Conservation (phyloP, 2,329 filamentous ascomycete genomes). For the Phaeomoniella chlamydospora region DNA sequence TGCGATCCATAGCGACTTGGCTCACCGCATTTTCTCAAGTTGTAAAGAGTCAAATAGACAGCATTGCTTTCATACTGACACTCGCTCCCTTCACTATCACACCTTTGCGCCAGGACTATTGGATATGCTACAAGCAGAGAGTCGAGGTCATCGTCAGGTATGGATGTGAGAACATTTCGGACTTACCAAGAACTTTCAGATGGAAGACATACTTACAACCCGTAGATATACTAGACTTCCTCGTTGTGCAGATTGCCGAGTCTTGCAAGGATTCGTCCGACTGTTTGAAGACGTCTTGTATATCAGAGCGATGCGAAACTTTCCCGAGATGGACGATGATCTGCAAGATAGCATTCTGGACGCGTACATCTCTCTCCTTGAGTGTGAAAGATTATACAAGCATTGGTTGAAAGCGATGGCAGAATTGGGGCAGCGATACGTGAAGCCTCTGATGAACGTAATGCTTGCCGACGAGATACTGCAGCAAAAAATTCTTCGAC, state of each 20-base stretch:
- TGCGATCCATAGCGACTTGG: neutral
- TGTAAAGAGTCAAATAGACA: neutral
- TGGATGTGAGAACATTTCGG: neutral
- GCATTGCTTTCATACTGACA: neutral
- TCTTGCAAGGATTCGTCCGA: neutral
- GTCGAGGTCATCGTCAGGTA: neutral
- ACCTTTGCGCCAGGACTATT: neutral
- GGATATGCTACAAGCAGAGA: neutral
- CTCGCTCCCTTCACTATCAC: neutral
- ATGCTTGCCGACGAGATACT: neutral
- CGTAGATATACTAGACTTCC: neutral
- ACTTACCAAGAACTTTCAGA: neutral
- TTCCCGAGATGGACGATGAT: neutral
- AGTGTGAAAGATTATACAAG: neutral
- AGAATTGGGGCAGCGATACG: neutral
- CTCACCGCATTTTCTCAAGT: neutral
- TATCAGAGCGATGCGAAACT: neutral
- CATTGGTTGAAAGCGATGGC: neutral
- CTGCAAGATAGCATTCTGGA: neutral
- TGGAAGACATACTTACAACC: neutral
- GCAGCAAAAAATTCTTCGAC: neutral
- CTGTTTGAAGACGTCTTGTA: neutral
- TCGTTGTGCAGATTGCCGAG: neutral
- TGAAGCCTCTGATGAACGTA: neutral
- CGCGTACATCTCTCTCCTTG: neutral